Percentiles rank a stretch among this genome's conserved stretches.
Evolutionary conservation across 2,329 filamentous ascomycete species (phyloP).

Genomic region (Graphiopsis chlorocephala): DNA sequence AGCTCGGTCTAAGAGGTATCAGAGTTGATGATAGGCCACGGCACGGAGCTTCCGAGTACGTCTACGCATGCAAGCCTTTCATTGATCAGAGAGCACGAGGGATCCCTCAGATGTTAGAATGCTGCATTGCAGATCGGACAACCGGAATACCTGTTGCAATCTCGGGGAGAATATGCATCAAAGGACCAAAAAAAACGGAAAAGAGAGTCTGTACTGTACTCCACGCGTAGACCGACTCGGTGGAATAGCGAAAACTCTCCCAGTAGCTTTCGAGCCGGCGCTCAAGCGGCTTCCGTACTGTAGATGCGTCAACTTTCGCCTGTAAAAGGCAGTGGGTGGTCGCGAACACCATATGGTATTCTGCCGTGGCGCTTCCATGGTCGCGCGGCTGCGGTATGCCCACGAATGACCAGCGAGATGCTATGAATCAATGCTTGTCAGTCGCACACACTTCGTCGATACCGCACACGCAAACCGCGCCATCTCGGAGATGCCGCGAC

Average conservation of each 20-base stretch:
- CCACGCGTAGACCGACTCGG: not conserved
- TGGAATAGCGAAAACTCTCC: not conserved
- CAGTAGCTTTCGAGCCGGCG: not conserved
- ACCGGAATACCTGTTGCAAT: not conserved
- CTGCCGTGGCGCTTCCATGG: not conserved
- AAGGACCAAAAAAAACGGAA: not conserved
- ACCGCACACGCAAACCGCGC: not conserved
- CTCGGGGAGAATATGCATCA: not conserved
- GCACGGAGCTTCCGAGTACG: not conserved
- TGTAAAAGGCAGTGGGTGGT: not conserved
- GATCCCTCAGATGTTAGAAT: not conserved
- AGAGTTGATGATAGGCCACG: not conserved
- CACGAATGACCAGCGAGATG: not conserved
- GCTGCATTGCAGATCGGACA: not conserved
- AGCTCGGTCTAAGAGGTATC: not conserved
- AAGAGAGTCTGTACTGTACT: not conserved
- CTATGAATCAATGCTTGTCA: not conserved
- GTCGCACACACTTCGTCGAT: not conserved
- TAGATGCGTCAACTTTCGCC: not conserved
- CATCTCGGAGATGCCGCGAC: not conserved
- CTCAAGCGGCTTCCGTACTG: not conserved
- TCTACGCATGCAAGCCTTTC: not conserved
- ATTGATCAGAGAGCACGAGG: not conserved
- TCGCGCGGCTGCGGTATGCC: not conserved
- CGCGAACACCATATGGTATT: not conserved